Percentiles rank a stretch among this genome's conserved stretches.
These are phyloP conservation scores for Rubroboletus satanas DNA, from an alignment of 768 basidiomycete genomes.

Conservation along the genomic window DNA sequence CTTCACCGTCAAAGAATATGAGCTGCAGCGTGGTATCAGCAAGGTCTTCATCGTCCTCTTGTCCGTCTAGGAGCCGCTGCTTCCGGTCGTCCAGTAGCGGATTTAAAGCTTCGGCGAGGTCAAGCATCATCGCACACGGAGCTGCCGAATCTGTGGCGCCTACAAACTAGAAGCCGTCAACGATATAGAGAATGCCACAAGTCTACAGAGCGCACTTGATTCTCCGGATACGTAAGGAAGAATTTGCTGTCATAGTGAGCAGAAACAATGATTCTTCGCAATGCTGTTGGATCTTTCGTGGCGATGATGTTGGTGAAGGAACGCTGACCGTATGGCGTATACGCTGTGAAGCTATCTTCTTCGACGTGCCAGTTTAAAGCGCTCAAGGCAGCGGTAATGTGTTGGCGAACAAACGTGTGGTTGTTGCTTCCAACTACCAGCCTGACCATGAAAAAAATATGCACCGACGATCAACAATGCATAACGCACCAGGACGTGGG, in stretches of 20 bases:
- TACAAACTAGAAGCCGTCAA: conserved; percentile 61
- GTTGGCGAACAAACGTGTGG: conserved; percentile 77
- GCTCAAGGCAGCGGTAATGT: conserved; percentile 71
- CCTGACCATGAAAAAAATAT: background rate
- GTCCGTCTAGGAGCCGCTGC: conserved; percentile 49
- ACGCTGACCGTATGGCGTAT: conserved; percentile 78
- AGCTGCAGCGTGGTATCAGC: conserved; percentile 86
- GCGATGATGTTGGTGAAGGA: conserved; percentile 89
- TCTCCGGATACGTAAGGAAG: conserved; percentile 63
- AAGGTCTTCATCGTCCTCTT: conserved; percentile 70
- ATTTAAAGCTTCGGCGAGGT: conserved; percentile 81
- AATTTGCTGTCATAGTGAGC: conserved; percentile 96
- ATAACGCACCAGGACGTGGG: conserved; percentile 67
- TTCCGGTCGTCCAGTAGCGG: conserved; percentile 62
- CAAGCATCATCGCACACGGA: conserved; percentile 90
- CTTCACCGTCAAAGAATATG: conserved; percentile 97
- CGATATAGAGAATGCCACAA: background rate
- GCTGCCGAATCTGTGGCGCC: conserved; percentile 98
- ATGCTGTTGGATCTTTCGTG: conserved; percentile 87
- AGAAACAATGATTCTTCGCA: conserved; percentile 77
- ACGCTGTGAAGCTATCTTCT: conserved; percentile 71
- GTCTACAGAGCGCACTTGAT: conserved; percentile 53
- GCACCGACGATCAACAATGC: background rate
- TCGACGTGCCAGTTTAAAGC: conserved; percentile 85
- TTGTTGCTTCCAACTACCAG: conserved; percentile 63